Conservation (phyloP, 225 moss, liverwort and hornwort species). For the Anthoceros angustus region DNA sequence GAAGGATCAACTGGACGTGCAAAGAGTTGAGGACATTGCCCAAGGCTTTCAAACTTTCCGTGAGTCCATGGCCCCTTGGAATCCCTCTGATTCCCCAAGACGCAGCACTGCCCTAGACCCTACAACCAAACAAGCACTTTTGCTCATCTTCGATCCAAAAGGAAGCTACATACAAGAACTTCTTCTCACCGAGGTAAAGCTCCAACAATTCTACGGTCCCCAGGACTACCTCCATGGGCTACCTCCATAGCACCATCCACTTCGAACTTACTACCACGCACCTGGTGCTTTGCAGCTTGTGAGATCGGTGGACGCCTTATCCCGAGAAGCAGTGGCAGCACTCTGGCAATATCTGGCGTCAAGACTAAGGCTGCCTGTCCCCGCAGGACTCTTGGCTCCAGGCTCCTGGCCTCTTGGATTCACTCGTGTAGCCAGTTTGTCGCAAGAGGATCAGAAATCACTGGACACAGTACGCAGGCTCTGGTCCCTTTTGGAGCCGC, state of each 20-base stretch:
- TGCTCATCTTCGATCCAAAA: constrained; percentile 47
- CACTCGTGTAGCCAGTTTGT: constrained; percentile 49
- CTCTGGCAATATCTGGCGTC: constrained; percentile 59
- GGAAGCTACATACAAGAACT: constrained; percentile 85
- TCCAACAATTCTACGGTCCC: background rate
- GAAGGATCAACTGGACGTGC: constrained; percentile 49
- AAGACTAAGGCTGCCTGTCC: constrained; percentile 39
- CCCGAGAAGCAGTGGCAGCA: constrained; percentile 61
- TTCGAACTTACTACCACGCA: background rate
- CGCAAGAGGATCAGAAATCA: constrained; percentile 69
- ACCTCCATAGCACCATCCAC: background rate
- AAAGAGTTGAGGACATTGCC: constrained; percentile 60
- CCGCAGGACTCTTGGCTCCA: constrained; percentile 37
- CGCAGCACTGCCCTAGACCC: constrained; percentile 31
- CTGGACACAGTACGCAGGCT: constrained; percentile 57
- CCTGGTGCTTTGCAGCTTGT: constrained; percentile 39
- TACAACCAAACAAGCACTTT: constrained; percentile 56
- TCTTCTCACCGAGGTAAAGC: constrained; percentile 56
- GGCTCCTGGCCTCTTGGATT: constrained; percentile 83
- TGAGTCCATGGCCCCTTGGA: constrained; percentile 53
- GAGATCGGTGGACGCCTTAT: constrained; percentile 79
- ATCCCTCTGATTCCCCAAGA: constrained; percentile 11
- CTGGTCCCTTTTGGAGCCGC: constrained; percentile 65
- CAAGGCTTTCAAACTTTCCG: constrained; percentile 67
- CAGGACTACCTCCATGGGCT: background rate